These are phyloP conservation scores for Pythium volutum DNA, from an alignment of 352 stramenopile genomes.

Conservation along the genomic window DNA sequence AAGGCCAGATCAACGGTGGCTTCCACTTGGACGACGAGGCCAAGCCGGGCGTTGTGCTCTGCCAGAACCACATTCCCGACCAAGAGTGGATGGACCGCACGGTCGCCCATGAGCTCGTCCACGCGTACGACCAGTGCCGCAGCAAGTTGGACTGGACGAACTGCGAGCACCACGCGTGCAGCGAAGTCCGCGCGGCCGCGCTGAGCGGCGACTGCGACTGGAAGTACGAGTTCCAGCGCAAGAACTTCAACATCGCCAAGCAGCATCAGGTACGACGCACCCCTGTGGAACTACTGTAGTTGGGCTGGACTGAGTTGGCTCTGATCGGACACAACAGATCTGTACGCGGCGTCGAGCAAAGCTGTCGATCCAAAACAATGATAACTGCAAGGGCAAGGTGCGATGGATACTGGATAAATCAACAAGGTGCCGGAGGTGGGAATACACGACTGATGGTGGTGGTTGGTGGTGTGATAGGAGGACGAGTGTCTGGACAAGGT, in stretches of 20 bases:
- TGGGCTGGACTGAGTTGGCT: not conserved
- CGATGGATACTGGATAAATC: too few relatives aligned
- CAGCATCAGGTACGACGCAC: slow-evolving; percentile 73
- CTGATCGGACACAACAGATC: slow-evolving; percentile 33
- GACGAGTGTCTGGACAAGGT: slow-evolving; percentile 85
- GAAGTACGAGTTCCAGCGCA: slow-evolving; percentile 90
- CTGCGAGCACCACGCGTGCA: slow-evolving; percentile 92
- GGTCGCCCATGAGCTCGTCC: slow-evolving; percentile 91
- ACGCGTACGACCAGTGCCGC: slow-evolving; percentile 93
- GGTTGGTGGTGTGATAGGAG: slow-evolving; percentile 34
- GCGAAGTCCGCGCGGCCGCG: slow-evolving; percentile 81
- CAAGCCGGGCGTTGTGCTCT: slow-evolving; percentile 80
- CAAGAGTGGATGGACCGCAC: slow-evolving; percentile 92
- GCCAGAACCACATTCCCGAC: slow-evolving; percentile 90
- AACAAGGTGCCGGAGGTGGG: not conserved
- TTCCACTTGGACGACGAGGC: slow-evolving; percentile 79
- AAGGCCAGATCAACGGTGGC: slow-evolving; percentile 83
- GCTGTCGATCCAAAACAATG: slow-evolving; percentile 48
- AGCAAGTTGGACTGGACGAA: slow-evolving; percentile 92
- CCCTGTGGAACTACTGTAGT: not conserved
- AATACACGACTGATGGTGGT: not conserved
- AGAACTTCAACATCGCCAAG: slow-evolving; percentile 88
- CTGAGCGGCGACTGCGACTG: slow-evolving; percentile 90
- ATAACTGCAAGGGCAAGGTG: slow-evolving; percentile 65
- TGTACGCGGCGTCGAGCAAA: slow-evolving; percentile 89